phyloP scores from a whole-genome alignment of 352 stramenopile species.

The Pythium rishiriense region DNA sequence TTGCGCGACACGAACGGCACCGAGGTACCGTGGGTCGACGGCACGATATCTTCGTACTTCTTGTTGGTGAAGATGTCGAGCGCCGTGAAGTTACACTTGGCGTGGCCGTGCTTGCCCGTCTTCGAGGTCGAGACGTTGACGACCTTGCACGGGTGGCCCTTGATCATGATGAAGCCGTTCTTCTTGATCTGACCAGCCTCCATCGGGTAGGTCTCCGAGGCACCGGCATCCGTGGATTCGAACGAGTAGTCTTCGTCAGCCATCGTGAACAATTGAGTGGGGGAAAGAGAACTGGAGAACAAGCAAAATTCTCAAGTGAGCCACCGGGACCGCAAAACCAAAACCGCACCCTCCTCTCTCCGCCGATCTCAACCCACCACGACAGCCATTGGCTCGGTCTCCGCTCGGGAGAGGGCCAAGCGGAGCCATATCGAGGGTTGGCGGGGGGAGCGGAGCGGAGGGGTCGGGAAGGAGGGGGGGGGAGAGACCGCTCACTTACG shows the following conservation, averaged over 20 bases:
- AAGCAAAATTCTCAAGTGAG: constrained; percentile 5
- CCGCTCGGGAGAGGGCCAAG: neutral
- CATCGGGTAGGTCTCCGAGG: constrained; percentile 96
- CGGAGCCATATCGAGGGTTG: neutral
- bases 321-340: neutral
- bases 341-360: neutral
- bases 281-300: constrained; percentile 10
- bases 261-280: constrained; percentile 28
- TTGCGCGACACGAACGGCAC: constrained; percentile 96
- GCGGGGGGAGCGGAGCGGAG: neutral
- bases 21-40: constrained; percentile 98
- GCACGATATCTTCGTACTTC: constrained; percentile 99
- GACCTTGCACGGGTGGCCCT: constrained; percentile 98
- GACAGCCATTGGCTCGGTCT: neutral
- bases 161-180: constrained; percentile 99
- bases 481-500: constrained; percentile 23
- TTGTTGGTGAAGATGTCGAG: constrained; percentile 99
- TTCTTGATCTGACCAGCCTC: constrained; percentile 99
- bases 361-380: neutral
- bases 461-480: neutral
- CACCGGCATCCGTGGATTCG: constrained; percentile 95
- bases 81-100: constrained; percentile 99
- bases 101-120: constrained; percentile 99
- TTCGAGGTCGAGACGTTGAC: constrained; percentile 99
- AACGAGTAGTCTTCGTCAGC: constrained; percentile 85